Evolutionary conservation across 2,329 filamentous ascomycete genomes (phyloP).

Genomic region (Microsporum ferrugineum): DNA sequence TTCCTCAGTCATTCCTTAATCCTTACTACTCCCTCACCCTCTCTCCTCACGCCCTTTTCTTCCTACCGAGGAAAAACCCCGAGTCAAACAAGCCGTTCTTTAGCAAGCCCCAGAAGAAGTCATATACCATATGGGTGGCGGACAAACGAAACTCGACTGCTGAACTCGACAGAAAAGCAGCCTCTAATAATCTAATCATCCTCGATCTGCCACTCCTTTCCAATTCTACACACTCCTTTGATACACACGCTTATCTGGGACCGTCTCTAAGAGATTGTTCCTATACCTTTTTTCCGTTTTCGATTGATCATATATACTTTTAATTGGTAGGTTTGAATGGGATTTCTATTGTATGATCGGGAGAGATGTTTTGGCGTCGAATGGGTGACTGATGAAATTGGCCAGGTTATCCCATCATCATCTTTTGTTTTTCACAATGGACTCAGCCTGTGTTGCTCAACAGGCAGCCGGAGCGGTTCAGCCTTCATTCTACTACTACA

Average conservation of each 20-base stretch:
- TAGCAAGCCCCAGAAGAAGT: background rate
- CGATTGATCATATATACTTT: background rate
- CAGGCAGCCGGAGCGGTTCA: conserved; percentile 6
- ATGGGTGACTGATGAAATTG: background rate
- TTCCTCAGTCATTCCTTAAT: background rate
- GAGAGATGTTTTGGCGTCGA: background rate
- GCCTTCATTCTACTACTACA: conserved; percentile 59
- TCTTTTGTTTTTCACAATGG: background rate
- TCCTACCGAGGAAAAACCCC: background rate
- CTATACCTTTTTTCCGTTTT: background rate
- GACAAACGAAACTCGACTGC: background rate
- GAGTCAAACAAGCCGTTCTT: background rate
- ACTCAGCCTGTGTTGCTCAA: conserved; percentile 9
- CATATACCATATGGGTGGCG: background rate
- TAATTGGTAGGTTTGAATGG: background rate
- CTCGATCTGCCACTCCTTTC: background rate
- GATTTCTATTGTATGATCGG: background rate
- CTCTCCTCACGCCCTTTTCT: background rate
- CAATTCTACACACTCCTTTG: background rate
- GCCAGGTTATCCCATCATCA: background rate
- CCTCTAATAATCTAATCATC: background rate
- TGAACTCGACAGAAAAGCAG: background rate
- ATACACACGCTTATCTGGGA: background rate
- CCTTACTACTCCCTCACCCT: background rate
- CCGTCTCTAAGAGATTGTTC: background rate